Base-by-base conservation (phyloP, 169 alveolate species). In the Condylostoma magnum region DNA sequence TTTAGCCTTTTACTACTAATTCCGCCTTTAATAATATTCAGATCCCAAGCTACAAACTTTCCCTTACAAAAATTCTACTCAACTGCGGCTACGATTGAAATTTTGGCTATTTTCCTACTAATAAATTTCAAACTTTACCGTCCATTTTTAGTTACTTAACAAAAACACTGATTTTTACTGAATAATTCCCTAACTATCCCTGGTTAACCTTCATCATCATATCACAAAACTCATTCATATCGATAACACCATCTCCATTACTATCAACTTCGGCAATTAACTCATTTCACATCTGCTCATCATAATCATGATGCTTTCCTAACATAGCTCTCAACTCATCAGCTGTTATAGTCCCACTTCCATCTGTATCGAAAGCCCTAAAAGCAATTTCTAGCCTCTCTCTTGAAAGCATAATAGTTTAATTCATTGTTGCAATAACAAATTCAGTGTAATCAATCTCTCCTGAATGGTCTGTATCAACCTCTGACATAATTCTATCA, bases 401-500 rank as follows among this genome's bases (percentile, higher is more conserved):
- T 48, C 80, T 60, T 28, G 79, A 56, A 37, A 84, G 55, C 22
- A 83, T 37, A 33, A 57, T 57, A 28, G 52, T 18, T 43, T 68
- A 69, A 36, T 81, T 63, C n/a, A 87, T 70, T 27, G 89, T 83
- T 0, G 89, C 93, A 3, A 77, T 74, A 6, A 89, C 55, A 80
- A 85, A 90, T 72, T 84, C 93, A 15, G 91, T 76, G 52, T 79
- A 88, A 56, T 84, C 90, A 20, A 88, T 84, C 78, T 86, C 83
- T 12, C 97, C 97, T 4, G 90, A 77, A n/a, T 87, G 85, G 79
- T 92, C 89, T 18, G 83, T 84, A 80, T 92, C 97, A 34, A 89
- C 93, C 56, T 76, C 63, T 28, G 74, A 75, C 71, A 92, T 67
- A 15, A 89, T 85, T 55, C 71, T 69, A 15, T 85, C 84, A 10